A percentile compares a stretch with the other conserved stretches of the same genome.
Conservation (phyloP, 169 alveolate species). For the Plasmodium cynomolgi region DNA sequence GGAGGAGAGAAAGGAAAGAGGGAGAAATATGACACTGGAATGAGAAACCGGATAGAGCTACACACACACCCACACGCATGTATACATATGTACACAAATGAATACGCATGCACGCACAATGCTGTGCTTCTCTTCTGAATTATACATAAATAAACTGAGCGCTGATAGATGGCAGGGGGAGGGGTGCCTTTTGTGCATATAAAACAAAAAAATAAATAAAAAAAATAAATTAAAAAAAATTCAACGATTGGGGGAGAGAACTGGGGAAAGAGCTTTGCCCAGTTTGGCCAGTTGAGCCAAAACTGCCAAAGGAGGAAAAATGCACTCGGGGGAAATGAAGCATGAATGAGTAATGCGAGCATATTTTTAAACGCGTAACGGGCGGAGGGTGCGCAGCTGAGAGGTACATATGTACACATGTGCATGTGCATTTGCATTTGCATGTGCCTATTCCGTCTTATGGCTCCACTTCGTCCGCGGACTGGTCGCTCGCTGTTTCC, state of each 20-base stretch:
- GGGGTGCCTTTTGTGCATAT: neutral
- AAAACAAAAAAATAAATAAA: constrained; percentile 22
- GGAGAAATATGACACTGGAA: neutral
- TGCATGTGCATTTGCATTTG: too few species aligned
- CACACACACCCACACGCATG: neutral
- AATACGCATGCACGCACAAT: constrained; percentile 12
- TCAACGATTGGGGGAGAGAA: neutral
- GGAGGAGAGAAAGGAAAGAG: neutral
- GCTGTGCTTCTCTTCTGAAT: neutral
- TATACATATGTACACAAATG: constrained; percentile 11
- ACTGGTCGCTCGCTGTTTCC: neutral
- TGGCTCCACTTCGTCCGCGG: constrained; percentile 3
- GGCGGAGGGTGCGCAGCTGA: neutral
- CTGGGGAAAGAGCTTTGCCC: neutral
- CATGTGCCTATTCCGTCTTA: neutral
- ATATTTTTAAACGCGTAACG: neutral
- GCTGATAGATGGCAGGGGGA: neutral
- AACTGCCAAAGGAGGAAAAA: neutral
- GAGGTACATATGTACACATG: neutral
- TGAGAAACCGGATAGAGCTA: neutral
- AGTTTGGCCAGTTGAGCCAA: neutral
- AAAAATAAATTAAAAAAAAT: neutral
- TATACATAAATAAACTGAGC: neutral
- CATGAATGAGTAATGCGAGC: neutral
- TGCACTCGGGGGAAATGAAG: neutral